These are phyloP conservation scores for Podospora comata DNA, from an alignment of 495 filamentous ascomycete species.

Conservation along the genomic window DNA sequence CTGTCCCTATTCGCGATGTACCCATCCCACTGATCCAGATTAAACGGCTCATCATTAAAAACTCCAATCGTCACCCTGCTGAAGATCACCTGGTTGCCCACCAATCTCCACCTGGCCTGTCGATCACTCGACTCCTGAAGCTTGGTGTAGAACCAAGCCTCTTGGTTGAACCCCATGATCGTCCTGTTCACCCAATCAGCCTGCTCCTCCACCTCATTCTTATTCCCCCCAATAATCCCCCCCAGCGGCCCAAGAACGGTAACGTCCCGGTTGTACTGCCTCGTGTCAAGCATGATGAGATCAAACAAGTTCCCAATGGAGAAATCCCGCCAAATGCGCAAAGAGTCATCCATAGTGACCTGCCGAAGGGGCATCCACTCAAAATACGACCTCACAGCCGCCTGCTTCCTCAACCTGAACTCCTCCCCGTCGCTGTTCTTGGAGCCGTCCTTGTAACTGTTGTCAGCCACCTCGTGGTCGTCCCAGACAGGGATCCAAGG, in stretches of 20 bases:
- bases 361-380: conserved; percentile 66
- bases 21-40: conserved; percentile 64
- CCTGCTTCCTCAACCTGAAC: conserved; percentile 32
- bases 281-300: conserved; percentile 66
- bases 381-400: conserved; percentile 67
- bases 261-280: conserved; percentile 61
- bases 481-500: conserved; percentile 72
- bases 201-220: conserved; percentile 15
- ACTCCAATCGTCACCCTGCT: conserved; percentile 54
- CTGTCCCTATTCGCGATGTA: conserved; percentile 63
- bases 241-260: conserved; percentile 38
- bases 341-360: conserved; percentile 66
- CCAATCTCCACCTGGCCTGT: conserved; percentile 60
- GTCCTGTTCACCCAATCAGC: conserved; percentile 45
- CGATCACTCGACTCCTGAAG: conserved; percentile 51
- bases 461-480: conserved; percentile 66
- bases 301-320: conserved; percentile 62
- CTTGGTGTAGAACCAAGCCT: conserved; percentile 64
- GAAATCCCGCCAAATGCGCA: conserved; percentile 67
- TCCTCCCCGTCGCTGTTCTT: conserved; percentile 64
- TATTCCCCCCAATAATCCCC: conserved; percentile 14
- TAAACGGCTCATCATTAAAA: conserved; percentile 48
- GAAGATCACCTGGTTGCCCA: conserved; percentile 66
- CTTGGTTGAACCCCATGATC: conserved; percentile 63
- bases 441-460: conserved; percentile 56